Evolutionary conservation across 805 yeast species (phyloP), one percentile per base, ranked within the genome.

Genomic region (Yarrowia bubula): DNA sequence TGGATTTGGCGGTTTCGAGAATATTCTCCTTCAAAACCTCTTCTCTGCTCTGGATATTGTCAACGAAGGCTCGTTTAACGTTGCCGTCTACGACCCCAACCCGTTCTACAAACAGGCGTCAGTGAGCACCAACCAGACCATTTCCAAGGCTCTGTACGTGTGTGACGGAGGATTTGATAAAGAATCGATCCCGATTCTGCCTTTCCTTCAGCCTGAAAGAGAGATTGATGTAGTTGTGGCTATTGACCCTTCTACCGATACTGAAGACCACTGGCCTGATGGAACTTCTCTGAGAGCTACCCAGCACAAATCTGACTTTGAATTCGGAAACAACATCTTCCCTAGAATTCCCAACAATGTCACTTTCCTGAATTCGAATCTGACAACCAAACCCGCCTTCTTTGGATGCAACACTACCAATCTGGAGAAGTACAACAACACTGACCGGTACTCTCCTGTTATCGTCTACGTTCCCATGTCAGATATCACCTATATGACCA

Each of bases 371-470:
- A 28, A 86, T 91, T 74, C 82, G 42, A 58, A 58, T 22, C 50
- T 58, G 11, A 58, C 32, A 18, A 22, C 41, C 85, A 72, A 79
- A 66, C 97, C 97, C 13, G 78, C 86, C 0, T 90, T 91, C 75
- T 88, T 92, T 72, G 97, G 98, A 4, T 92, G 97, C 76, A 79
- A 86, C 71, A 78, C 85, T 8, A 68, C 74, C 4, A 85, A 86
- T 71, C 74, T 74, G n/a, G 42, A 86, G 87, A 70, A 76, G 87
- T 72, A 85, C 92, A 8, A 77, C 75, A 14, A 78, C 87, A 67
- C 64, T 10, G 64, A 58, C 28, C 64, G 43, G 4, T 43, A 33
- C 72, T 8, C 35, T 79, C 44, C 92, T 92, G 32, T 96, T 96
- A 1, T 78, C 90, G 66, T 79, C 90, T 47, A 85, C 90, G n/a